Percentiles rank a stretch among this genome's conserved stretches.
phyloP scores from a whole-genome alignment of 2,329 filamentous ascomycete species.

The Penicillium expansum region DNA sequence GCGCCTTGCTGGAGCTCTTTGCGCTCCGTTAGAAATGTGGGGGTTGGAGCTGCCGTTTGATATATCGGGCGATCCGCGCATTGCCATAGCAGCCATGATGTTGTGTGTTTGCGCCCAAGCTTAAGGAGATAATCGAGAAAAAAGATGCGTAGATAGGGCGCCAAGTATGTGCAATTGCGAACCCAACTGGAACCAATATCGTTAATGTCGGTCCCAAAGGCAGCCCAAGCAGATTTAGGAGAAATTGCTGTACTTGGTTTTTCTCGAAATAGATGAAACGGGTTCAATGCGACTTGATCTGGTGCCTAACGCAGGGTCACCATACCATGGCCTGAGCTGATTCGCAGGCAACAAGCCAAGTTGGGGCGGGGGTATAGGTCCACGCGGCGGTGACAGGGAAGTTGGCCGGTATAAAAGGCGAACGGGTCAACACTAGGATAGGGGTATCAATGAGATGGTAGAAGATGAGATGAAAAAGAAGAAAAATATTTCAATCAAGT shows the following conservation, averaged over 20 bases:
- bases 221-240: constrained; percentile 1
- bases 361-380: constrained; percentile 3
- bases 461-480: constrained; percentile 3
- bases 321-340: constrained; percentile 14
- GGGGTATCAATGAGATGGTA: background rate
- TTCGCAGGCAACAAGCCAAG: constrained; percentile 1
- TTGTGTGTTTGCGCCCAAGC: background rate
- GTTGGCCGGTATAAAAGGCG: background rate
- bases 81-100: constrained; percentile 17
- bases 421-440: background rate
- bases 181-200: constrained; percentile 9
- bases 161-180: constrained; percentile 6
- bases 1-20: constrained; percentile 9
- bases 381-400: constrained; percentile 1
- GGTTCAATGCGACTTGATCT: constrained; percentile 8
- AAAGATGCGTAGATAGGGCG: background rate
- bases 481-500: background rate
- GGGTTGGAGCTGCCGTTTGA: constrained; percentile 16
- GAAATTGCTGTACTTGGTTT: background rate
- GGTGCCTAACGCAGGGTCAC: constrained; percentile 20
- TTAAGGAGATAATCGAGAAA: background rate
- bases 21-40: constrained; percentile 10
- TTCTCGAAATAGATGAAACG: background rate
- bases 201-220: constrained; percentile 12
- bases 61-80: constrained; percentile 19